phyloP scores from a whole-genome alignment of 805 yeast species.

The Kazachstania taianensis region DNA sequence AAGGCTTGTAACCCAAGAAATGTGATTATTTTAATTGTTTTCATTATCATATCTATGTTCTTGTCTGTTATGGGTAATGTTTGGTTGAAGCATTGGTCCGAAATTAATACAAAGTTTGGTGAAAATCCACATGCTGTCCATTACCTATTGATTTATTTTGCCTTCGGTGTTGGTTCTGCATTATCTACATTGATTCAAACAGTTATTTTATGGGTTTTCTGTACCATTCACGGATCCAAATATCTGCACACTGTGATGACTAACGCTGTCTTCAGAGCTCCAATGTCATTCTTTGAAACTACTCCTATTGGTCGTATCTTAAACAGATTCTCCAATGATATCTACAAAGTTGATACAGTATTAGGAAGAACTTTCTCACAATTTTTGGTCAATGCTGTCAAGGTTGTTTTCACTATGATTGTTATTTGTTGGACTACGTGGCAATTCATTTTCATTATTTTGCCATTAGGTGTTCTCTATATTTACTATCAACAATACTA shows the following conservation, averaged over 20 bases:
- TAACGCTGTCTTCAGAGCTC: conserved; percentile 65
- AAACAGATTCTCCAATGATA: conserved; percentile 85
- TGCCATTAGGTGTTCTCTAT: conserved; percentile 61
- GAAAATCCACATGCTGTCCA: conserved; percentile 60
- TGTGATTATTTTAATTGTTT: conserved; percentile 47
- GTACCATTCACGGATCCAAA: conserved; percentile 75
- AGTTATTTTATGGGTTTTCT: conserved; percentile 63
- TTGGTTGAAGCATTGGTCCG: conserved; percentile 98
- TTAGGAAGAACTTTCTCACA: conserved; percentile 60
- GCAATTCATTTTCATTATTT: conserved; percentile 61
- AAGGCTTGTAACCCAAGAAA: conserved; percentile 70
- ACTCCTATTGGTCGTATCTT: conserved; percentile 90
- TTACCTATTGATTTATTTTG: conserved; percentile 67
- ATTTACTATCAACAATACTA: conserved; percentile 68
- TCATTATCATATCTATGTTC: conserved; percentile 49
- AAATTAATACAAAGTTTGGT: conserved; percentile 61
- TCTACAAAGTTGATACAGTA: conserved; percentile 77
- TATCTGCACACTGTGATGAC: conserved; percentile 71
- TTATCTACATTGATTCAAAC: conserved; percentile 53
- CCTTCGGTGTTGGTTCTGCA: conserved; percentile 63
- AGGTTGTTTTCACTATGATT: conserved; percentile 61
- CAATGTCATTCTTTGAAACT: conserved; percentile 92
- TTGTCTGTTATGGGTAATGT: conserved; percentile 62
- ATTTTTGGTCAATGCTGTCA: conserved; percentile 52
- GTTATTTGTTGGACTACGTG: conserved; percentile 86